Evolutionary conservation across 352 stramenopile species (phyloP), one percentile per base, ranked within the genome.

Genomic region (Globisporangium alternatum): DNA sequence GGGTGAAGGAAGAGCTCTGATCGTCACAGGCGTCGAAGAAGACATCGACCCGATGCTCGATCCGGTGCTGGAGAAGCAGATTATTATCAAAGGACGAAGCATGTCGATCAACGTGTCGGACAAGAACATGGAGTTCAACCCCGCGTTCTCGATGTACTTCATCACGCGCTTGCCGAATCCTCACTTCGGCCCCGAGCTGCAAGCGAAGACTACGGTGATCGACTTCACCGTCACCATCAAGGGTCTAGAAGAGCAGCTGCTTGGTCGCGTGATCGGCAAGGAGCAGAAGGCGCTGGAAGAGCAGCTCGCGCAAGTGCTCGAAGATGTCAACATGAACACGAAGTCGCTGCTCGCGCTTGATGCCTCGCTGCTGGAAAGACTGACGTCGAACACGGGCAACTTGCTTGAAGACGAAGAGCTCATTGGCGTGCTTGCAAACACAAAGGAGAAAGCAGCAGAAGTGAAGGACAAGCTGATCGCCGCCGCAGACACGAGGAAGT

Each of bases 31-130:
- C 56, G 95, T 99, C 0, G 97, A 99, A 79, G 94, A 99, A 81
- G 96, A 99, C 30, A 99, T 99, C 58, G 97, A 99, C 56, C 97
- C 97, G 13, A 99, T 99, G 94, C 71, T 99, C 28, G 97, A 99
- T 71, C 97, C 97, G 3, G 93, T 99, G 28, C 68, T 99, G 62
- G 97, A 99, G 71, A 98, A 97, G 64, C 93, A 98, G 77, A 95
- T 99, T 63, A 97, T 98, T 53, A 69, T 93, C 22, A 98, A 99
- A 75, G 97, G 97, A 1, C 96, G 97, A 49, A 95, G 91, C 65
- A 96, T 98, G 83, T 98, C 96, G 39, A 97, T 99, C 69, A 98
- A 98, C 62, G 93, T 99, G 5, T 98, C 94, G 53, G 97, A 99
- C 83, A 99, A 99, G 80, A 95, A 98, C 79, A 99, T 99, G 96